Evolutionary conservation across 495 filamentous ascomycete genomes (phyloP), one percentile per base, ranked within the genome.

Genomic region (Terfezia claveryi): DNA sequence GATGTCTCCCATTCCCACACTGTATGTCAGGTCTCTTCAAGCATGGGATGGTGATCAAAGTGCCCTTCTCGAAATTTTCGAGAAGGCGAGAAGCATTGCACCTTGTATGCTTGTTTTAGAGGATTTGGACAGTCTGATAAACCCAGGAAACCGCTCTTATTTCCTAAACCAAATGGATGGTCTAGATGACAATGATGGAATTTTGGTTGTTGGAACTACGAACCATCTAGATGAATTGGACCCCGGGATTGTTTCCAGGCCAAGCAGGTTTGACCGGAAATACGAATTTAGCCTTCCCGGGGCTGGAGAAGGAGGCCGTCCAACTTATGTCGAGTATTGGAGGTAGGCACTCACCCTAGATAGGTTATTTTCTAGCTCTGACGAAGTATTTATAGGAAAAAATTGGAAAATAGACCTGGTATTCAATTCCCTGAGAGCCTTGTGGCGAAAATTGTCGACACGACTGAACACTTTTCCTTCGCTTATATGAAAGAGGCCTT

Each of bases 91-190:
- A 27, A 66, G 67, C 50, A 67, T 72, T 49, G 73, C 74, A 0
- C 74, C 74, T 2, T 77, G 37, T 20, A 11, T 77, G 36, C 64
- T 77, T 8, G 64, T 82, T 49, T 75, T 84, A 41, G 80, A 84
- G 64, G 80, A 84, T 56, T 73, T 84, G 23, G 80, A 83, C 59
- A 78, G 73, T 37, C 65, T 82, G 12, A 72, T 82, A 10, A 70
- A 67, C 2, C 69, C 71, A 49, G 56, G 55, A 9, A 73, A 77
- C 20, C 67, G 79, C 11, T 74, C 70, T 55, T 83, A 80, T 66
- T 84, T 85, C 61, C 70, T 85, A 52, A 84, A 84, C 60, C 78
- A 84, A 58, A 73, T 83, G 4, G 80, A 84, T 57, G 81, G 81
- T 0, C 67, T 85, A 20, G 78, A 77, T 58, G 72, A 69, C 57